These are phyloP conservation scores for Lunularia cruciata DNA, from an alignment of 225 moss, liverwort and hornwort genomes.

Conservation along the genomic window DNA sequence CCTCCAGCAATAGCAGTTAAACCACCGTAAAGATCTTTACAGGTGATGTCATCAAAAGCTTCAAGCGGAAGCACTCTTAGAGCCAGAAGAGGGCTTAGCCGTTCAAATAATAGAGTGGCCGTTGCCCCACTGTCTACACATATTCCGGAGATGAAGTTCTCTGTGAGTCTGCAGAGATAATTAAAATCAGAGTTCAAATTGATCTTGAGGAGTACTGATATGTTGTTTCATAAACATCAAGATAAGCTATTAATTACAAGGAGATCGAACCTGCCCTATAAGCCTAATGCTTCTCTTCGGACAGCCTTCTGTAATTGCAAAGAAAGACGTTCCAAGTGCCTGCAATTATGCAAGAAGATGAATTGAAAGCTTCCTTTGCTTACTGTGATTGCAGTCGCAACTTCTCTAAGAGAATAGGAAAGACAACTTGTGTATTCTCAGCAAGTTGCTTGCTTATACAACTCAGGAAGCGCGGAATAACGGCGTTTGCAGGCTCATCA, in stretches of 20 bases:
- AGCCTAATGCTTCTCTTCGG: no score
- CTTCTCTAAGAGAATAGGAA: conserved; percentile 57
- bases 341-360: no score
- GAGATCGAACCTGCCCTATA: no score
- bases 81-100: conserved; percentile 87
- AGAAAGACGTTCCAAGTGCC: no score
- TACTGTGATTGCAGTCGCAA: conserved; percentile 68
- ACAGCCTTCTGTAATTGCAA: no score
- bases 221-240: no score
- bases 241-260: no score
- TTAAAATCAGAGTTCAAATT: no score
- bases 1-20: conserved; percentile 41
- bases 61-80: conserved; percentile 83
- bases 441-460: conserved; percentile 68
- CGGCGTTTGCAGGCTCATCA: conserved; percentile 80
- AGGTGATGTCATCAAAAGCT: conserved; percentile 49
- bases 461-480: conserved; percentile 90
- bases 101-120: conserved; percentile 59
- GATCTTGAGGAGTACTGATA: no score
- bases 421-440: conserved; percentile 51
- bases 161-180: conserved; percentile 54
- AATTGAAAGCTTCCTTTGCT: conserved; percentile 13
- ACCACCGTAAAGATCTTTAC: conserved; percentile 60
- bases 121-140: conserved; percentile 35
- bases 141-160: conserved; percentile 39